Base-by-base conservation (phyloP, 257 asterid genomes). In the Nemophila menziesii region DNA sequence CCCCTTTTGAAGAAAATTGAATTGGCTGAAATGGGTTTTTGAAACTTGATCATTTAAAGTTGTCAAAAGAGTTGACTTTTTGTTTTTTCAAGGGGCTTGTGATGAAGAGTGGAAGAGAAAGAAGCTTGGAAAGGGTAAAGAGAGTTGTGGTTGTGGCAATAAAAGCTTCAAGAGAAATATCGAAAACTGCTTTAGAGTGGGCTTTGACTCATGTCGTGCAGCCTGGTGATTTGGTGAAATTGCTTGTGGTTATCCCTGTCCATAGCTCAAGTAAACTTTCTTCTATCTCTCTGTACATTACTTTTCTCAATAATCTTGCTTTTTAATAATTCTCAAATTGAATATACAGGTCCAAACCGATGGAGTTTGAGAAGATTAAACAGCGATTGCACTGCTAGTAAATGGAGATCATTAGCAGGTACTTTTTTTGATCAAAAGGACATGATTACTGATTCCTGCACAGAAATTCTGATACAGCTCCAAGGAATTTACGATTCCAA, bases 201-300 rank as follows among this genome's bases (percentile, higher is more conserved):
- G 92, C 93, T 58, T 48, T 87, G 27, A 79, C 86, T 44, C 77
- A 82, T 62, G 92, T 77, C 21, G 94, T 67, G 46, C 73, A 46
- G 22, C 77, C 79, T 1, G 94, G 94, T 26, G 92, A 79, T 55
- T 63, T 68, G 37, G 74, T 87, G 37, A 86, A 71, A 63, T 66
- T 79, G 22, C 72, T 87, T 20, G 81, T 79, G 44, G 54, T 82
- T 61, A 63, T 77, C 38, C 81, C 93, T 34, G 21, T 43, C 54
- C 82, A 65, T 51, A 57, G 8, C 51, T 65, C 93, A 63, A 65
- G 94, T 82, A 82, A 62, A 33, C 17, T 37, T 48, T 16, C 12
- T 10, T 44, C 29, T 29, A 42, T 19, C 48, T 27, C 16, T 1
- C 24, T 18, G 17, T 40, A 5, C 19, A 40, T 20, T 10, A 16